phyloP scores from a whole-genome alignment of 805 yeast species.

The Pichia manshurica region DNA sequence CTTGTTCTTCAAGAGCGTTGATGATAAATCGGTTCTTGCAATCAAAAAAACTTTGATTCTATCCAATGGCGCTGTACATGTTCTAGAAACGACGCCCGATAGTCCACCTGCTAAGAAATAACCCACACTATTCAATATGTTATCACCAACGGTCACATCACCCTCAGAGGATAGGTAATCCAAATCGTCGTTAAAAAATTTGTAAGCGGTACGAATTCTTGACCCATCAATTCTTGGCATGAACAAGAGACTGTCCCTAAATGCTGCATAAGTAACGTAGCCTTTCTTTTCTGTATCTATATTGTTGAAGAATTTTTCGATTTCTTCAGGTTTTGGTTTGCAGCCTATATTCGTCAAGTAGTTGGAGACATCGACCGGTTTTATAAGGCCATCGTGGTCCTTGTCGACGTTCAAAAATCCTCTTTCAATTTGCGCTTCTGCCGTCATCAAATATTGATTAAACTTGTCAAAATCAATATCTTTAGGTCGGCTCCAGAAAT shows the following conservation, averaged over 20 bases:
- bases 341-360: slow-evolving; percentile 57
- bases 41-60: slow-evolving; percentile 89
- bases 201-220: slow-evolving; percentile 73
- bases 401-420: slow-evolving; percentile 67
- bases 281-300: slow-evolving; percentile 57
- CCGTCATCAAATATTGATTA: slow-evolving; percentile 52
- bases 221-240: slow-evolving; percentile 80
- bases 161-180: slow-evolving; percentile 85
- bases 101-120: slow-evolving; percentile 92
- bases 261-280: slow-evolving; percentile 74
- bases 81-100: slow-evolving; percentile 92
- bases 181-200: slow-evolving; percentile 69
- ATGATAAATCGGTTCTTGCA: slow-evolving; percentile 78
- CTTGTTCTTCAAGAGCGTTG: slow-evolving; percentile 59
- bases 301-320: slow-evolving; percentile 50
- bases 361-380: slow-evolving; percentile 55
- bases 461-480: slow-evolving; percentile 64
- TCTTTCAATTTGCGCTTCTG: slow-evolving; percentile 63
- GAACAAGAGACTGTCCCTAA: slow-evolving; percentile 73
- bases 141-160: slow-evolving; percentile 79
- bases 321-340: slow-evolving; percentile 44
- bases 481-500: slow-evolving; percentile 18
- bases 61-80: slow-evolving; percentile 96
- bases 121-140: slow-evolving; percentile 77
- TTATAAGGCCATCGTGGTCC: slow-evolving; percentile 68